Evolutionary conservation across 768 basidiomycete genomes (phyloP).

Genomic region (Mycena galericulata): DNA sequence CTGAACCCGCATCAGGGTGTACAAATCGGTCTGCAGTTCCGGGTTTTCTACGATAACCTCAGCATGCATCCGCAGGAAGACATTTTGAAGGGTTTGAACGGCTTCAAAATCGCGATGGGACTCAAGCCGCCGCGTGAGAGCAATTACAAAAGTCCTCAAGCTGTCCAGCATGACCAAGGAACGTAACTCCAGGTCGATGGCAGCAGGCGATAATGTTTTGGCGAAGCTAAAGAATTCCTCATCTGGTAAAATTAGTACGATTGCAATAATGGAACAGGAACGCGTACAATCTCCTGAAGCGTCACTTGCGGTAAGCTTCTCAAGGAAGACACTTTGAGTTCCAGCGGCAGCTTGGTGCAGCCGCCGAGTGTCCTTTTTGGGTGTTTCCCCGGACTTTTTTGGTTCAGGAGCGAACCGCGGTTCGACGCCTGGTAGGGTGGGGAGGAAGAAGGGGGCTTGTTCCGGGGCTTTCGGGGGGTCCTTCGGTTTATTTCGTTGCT

Average conservation of each 20-base stretch:
- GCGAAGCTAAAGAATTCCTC: conserved; percentile 86
- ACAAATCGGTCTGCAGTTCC: conserved; percentile 71
- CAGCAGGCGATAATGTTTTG: conserved; percentile 90
- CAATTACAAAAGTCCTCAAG: conserved; percentile 76
- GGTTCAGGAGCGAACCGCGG: conserved; percentile 75
- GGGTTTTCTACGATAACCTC: conserved; percentile 80
- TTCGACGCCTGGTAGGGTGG: conserved; percentile 90
- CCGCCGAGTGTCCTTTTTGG: conserved; percentile 60
- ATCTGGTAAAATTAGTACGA: conserved; percentile 56
- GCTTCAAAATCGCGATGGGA: conserved; percentile 95
- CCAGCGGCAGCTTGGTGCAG: conserved; percentile 64
- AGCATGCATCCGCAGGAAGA: conserved; percentile 88
- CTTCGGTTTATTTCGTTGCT: conserved; percentile 97
- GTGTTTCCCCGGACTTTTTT: conserved; percentile 51
- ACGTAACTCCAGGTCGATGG: conserved; percentile 91
- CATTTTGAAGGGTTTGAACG: conserved; percentile 87
- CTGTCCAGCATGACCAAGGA: conserved; percentile 75
- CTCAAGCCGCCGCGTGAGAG: conserved; percentile 76
- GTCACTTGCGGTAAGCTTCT: conserved; percentile 69
- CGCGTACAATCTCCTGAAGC: conserved; percentile 76
- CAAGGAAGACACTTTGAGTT: conserved; percentile 77
- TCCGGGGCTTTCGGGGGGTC: conserved; percentile 96
- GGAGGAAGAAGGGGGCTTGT: conserved; percentile 97
- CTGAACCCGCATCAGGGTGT: conserved; percentile 74
- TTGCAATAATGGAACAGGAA: background rate